Evolutionary conservation across 139 green algal genomes (phyloP), one percentile per base, ranked within the genome.

Genomic region (Chlorella vulgaris): DNA sequence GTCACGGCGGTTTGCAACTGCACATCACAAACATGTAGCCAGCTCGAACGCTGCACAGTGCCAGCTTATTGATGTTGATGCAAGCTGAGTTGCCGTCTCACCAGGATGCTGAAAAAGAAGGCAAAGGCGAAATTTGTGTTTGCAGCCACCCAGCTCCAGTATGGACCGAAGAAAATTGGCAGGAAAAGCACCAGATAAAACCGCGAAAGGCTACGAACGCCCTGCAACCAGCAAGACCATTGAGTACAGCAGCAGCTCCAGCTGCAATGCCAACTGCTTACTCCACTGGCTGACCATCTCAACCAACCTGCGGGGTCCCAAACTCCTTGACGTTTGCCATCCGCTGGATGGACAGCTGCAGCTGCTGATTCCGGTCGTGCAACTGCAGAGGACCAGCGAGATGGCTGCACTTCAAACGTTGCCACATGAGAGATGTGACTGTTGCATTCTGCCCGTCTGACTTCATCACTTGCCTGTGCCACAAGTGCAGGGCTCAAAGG

Each of bases 271-370:
- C 47, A 58, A 58, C 10, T 58, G 47, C 15, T 58, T 15, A 10
- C 47, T 24, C 47, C 47, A 15, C 10, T 24, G 47, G 13, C 47
- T 58, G 10, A 24, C 47, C 15, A 15, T 58, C 15, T 10, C 47
- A 58, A 24, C 35, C 6, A 10, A 75, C 76, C 76, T 88, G 84
- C 0, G 84, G 84, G 7, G 85, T 90, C 6, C 89, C 70, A 62
- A 88, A 93, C 71, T 93, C 88, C 79, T 93, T 93, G 28, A 91
- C 60, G 29, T 86, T 84, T 28, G 81, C 70, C 88, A 93, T 83
- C 24, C 74, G 76, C 77, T 91, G 82, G 47, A 90, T 82, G 18
- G 47, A 43, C 22, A 81, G 39, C 28, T 85, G 73, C 65, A 93
- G 69, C 43, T 74, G 47, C 22, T 81, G 38, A 0, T 65, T 58